Percentiles rank a stretch among this genome's conserved stretches.
Evolutionary conservation across 129 eudicot species (phyloP).

Genomic region (Chrysanthemum makinoi): DNA sequence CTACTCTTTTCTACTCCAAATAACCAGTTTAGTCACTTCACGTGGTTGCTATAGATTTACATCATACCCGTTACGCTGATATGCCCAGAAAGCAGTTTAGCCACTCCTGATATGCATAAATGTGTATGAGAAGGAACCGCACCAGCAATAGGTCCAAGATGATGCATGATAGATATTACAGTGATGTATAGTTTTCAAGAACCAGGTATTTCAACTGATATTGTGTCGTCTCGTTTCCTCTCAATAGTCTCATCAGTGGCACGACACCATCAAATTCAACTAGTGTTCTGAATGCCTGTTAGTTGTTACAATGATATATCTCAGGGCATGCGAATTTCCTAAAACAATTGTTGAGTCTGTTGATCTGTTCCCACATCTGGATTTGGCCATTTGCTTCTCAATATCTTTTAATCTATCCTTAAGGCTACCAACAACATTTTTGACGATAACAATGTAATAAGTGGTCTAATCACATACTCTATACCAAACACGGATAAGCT

Average conservation of each 20-base stretch:
- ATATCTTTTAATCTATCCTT: slow-evolving; percentile 39
- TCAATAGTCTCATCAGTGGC: slow-evolving; percentile 46
- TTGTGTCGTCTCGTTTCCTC: slow-evolving; percentile 41
- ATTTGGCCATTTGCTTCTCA: slow-evolving; percentile 29
- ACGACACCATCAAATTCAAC: slow-evolving; percentile 51
- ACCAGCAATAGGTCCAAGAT: no score
- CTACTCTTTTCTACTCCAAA: not conserved
- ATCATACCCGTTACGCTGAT: not conserved
- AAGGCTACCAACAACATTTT: slow-evolving; percentile 30
- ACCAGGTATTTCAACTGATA: slow-evolving; percentile 44
- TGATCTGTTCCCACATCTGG: slow-evolving; percentile 35
- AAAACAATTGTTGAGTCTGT: slow-evolving; percentile 59
- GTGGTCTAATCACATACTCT: slow-evolving; percentile 55
- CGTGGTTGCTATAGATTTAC: not conserved
- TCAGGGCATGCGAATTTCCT: slow-evolving; percentile 55
- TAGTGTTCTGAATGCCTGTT: slow-evolving; percentile 54
- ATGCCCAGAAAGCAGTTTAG: not conserved
- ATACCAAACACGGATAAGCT: slow-evolving; percentile 34
- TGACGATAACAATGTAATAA: slow-evolving; percentile 47
- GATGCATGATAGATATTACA: slow-evolving; percentile 20
- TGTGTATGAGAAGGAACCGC: no score
- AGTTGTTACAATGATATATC: slow-evolving; percentile 25
- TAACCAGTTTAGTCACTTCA: no score
- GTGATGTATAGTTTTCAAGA: slow-evolving; percentile 34
- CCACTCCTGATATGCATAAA: not conserved